A percentile compares a stretch with the other conserved stretches of the same genome.
Evolutionary conservation across 257 asterid genomes (phyloP).

Genomic region (Solanum pennellii): DNA sequence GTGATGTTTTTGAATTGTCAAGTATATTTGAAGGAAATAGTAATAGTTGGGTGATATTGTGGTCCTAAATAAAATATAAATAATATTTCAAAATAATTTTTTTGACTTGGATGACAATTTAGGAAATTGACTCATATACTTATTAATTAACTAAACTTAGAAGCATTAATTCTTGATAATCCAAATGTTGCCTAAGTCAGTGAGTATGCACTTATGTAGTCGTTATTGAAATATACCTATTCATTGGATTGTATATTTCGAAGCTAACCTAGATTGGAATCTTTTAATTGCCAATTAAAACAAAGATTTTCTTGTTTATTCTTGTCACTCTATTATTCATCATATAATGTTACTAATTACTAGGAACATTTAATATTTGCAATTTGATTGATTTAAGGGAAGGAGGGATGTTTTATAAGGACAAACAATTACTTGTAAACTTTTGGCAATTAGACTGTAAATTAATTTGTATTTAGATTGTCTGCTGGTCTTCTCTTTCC

Average conservation of each 20-base stretch:
- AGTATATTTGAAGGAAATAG: too few relatives aligned
- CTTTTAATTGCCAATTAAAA: background rate
- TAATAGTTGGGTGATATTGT: too few relatives aligned
- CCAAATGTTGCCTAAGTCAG: background rate
- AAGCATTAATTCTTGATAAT: background rate
- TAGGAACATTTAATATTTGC: background rate
- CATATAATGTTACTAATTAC: background rate
- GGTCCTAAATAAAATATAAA: too few relatives aligned
- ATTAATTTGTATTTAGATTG: background rate
- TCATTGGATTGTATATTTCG: background rate
- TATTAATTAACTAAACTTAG: background rate
- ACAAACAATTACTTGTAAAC: background rate
- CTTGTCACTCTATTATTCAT: background rate
- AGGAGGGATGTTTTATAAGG: background rate
- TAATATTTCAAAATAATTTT: too few relatives aligned
- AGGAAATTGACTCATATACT: too few relatives aligned
- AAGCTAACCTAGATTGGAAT: background rate
- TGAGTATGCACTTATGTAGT: background rate
- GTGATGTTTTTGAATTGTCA: too few relatives aligned
- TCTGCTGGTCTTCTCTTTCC: background rate
- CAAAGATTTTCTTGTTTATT: background rate
- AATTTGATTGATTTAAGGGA: background rate
- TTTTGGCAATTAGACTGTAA: background rate
- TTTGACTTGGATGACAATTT: rapidly evolving
- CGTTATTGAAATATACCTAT: background rate